phyloP scores from a whole-genome alignment of 2,329 filamentous ascomycete genomes.

The Pseudopyricularia cyperi region DNA sequence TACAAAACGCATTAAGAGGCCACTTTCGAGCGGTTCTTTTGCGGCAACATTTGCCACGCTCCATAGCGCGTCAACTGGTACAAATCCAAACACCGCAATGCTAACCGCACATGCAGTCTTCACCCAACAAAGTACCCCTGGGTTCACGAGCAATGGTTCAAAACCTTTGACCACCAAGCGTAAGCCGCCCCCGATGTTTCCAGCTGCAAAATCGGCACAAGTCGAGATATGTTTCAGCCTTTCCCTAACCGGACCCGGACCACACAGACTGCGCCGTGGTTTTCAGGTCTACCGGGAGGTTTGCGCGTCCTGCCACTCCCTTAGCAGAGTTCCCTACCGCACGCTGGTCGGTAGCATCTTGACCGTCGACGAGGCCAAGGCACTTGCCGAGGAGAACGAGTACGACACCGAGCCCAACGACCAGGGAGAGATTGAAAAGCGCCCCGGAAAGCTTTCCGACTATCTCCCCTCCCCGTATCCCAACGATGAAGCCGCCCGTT shows the following conservation, averaged over 20 bases:
- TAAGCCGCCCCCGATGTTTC: constrained; percentile 36
- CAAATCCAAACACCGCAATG: constrained; percentile 3
- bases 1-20: not conserved
- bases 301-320: constrained; percentile 94
- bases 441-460: constrained; percentile 95
- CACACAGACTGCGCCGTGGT: constrained; percentile 76
- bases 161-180: constrained; percentile 95
- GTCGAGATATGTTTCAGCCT: not conserved
- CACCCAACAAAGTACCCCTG: constrained; percentile 88
- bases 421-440: constrained; percentile 95
- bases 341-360: constrained; percentile 78
- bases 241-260: not conserved
- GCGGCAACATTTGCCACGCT: constrained; percentile 12
- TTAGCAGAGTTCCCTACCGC: constrained; percentile 88
- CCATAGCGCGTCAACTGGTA: not conserved
- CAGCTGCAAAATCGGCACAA: not conserved
- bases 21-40: not conserved
- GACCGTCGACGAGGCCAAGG: constrained; percentile 98
- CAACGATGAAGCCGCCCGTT: constrained; percentile 96
- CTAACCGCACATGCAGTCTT: constrained; percentile 47
- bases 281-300: constrained; percentile 99
- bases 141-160: constrained; percentile 83
- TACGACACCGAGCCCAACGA: constrained; percentile 98
- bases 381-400: constrained; percentile 92
- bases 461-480: constrained; percentile 93